Evolutionary conservation across 2,329 filamentous ascomycete species (phyloP), one percentile per base, ranked within the genome.

Genomic region (Colletotrichum cuscutae): DNA sequence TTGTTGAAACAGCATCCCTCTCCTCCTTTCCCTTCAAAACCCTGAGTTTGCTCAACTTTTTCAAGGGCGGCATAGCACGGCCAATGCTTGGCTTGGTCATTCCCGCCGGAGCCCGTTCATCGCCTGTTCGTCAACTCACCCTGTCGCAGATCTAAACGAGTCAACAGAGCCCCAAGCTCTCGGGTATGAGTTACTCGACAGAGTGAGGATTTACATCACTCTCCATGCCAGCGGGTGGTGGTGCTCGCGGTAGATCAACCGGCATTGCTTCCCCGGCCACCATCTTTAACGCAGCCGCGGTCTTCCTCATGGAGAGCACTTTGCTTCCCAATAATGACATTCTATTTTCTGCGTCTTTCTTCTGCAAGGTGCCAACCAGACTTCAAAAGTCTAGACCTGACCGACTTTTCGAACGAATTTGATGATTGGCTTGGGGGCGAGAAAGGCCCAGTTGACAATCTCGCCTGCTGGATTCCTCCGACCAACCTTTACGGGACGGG

Each of bases 71-170:
- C 42, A 37, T 24, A 49, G 59, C 5, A 62, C 19, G 26, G 35
- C 19, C 42, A 37, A 54, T 46, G 32, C 53, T 49, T 59, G 52
- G 37, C 58, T 59, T 49, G 42, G 4, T 22, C 28, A 12, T 37
- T 64, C 22, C 57, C n/a, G n/a, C 37, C 70, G 53, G 53, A 54
- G 65, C 59, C 19, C 6, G 30, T 35, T 35, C 65, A 15, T 54
- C 35, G 49, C 42, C 52, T 26, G 63, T 57, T 59, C 56, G 19
- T 22, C 46, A 58, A 32, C 15, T 37, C 24, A 42, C 70, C 70
- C 67, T 73, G 71, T 65, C 49, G 46, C 49, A 56, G 66, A 73
- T 73, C 71, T 56, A 32, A 64, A 59, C 56, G 54, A 71, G 46
- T 56, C 49, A 54, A 37, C n/a, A 54, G 30, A 46, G 58, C 54